Conservation (phyloP, 2,329 filamentous ascomycete genomes). For the Ilyonectria destructans region DNA sequence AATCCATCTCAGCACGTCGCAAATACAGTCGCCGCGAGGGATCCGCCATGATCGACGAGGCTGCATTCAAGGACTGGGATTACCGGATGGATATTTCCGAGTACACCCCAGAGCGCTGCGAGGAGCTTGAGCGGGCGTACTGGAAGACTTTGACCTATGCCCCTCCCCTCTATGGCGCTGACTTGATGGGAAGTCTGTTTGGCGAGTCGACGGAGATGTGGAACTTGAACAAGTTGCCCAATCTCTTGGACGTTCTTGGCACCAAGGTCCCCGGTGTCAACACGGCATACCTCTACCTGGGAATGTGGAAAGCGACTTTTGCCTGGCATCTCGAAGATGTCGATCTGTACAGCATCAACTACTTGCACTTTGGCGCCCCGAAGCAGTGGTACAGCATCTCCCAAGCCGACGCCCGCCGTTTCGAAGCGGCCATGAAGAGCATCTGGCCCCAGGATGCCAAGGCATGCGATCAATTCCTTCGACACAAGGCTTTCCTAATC, state of each 20-base stretch:
- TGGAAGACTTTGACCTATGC: conserved; percentile 99
- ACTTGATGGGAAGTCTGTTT: conserved; percentile 96
- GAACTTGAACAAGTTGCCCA: conserved; percentile 96
- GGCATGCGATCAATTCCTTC: conserved; percentile 94
- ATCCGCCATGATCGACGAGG: conserved; percentile 87
- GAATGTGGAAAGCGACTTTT: conserved; percentile 99
- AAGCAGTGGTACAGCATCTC: conserved; percentile 99
- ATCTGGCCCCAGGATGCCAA: conserved; percentile 97
- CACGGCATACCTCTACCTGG: conserved; percentile 96
- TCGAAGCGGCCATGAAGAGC: conserved; percentile 94
- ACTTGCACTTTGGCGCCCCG: conserved; percentile 97
- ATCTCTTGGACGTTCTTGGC: conserved; percentile 92
- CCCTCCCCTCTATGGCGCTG: conserved; percentile 93
- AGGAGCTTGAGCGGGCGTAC: conserved; percentile 94
- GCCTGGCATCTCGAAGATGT: conserved; percentile 99
- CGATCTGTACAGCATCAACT: conserved; percentile 99
- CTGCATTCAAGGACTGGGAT: conserved; percentile 91
- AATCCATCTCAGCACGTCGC: conserved; percentile 88
- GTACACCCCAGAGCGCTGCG: conserved; percentile 91
- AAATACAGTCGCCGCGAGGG: conserved; percentile 88
- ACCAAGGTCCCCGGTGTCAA: conserved; percentile 98
- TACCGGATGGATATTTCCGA: conserved; percentile 91
- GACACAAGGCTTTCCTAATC: conserved; percentile 97
- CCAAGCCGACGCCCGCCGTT: conserved; percentile 91
- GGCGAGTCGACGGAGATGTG: conserved; percentile 87